Conservation (phyloP, 192 early-diverging fungal genomes). For the Mortierella alpina region DNA sequence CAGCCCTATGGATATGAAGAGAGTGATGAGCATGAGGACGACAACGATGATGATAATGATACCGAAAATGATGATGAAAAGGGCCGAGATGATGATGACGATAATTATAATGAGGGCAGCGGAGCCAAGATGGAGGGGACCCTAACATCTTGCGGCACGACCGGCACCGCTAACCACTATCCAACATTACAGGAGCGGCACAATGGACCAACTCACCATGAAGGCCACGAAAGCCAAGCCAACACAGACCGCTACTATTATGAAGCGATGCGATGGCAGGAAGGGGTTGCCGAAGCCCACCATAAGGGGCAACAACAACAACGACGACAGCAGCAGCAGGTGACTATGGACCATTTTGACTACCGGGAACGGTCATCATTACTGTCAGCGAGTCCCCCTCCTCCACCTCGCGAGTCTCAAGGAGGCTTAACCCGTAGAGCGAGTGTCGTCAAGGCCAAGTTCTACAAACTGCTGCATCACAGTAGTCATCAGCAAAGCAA, state of each 20-base stretch:
- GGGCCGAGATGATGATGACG: neutral
- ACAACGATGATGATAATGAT: neutral
- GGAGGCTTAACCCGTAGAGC: neutral
- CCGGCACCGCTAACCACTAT: too few relatives aligned
- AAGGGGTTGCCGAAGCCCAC: neutral
- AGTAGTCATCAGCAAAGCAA: too few relatives aligned
- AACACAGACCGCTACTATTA: neutral
- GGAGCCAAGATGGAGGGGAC: neutral
- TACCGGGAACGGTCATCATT: too few relatives aligned
- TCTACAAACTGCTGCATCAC: slow-evolving; percentile 18
- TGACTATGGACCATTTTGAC: neutral
- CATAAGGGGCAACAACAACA: neutral
- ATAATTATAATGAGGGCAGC: neutral
- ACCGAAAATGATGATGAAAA: neutral
- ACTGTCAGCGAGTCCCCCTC: too few relatives aligned
- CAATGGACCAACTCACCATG: too few relatives aligned
- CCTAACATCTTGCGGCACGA: too few relatives aligned
- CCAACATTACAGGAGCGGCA: too few relatives aligned
- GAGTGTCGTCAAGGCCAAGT: slow-evolving; percentile 19
- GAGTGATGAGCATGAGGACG: slow-evolving; percentile 8
- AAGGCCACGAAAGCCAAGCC: too few relatives aligned
- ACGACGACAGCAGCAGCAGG: neutral
- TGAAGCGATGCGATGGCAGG: neutral
- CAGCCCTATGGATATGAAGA: slow-evolving; percentile 33
- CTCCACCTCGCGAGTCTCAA: neutral